Percentiles rank a stretch among this genome's conserved stretches.
Evolutionary conservation across 768 basidiomycete species (phyloP).

Genomic region (Russula earlei): DNA sequence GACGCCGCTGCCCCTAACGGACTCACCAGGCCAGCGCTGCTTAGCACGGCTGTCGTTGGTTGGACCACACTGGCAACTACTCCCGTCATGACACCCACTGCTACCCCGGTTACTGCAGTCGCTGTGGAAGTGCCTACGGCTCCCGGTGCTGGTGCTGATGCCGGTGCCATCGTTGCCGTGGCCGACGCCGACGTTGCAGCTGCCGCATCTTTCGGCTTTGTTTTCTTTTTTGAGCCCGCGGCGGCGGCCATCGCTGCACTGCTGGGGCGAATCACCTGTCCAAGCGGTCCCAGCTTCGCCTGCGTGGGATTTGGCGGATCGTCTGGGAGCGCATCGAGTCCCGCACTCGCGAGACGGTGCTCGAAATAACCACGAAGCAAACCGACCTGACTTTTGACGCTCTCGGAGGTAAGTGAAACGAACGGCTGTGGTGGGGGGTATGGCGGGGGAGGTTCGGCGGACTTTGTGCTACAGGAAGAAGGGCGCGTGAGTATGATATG

Average conservation of each 20-base stretch:
- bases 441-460: conserved; percentile 67
- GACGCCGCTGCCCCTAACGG: not conserved
- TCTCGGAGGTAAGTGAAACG: conserved; percentile 54
- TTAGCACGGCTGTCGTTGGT: not conserved
- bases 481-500: not conserved
- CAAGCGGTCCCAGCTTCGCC: conserved; percentile 69
- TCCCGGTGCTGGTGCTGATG: not conserved
- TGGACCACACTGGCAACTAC: not conserved
- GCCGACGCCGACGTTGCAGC: not conserved
- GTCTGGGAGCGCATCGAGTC: conserved; percentile 44
- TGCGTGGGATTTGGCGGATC: conserved; percentile 50
- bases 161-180: not conserved
- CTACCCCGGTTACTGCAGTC: not conserved
- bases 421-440: conserved; percentile 83
- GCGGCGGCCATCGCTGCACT: conserved; percentile 32
- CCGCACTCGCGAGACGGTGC: conserved; percentile 35
- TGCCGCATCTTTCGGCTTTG: conserved; percentile 24
- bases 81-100: not conserved
- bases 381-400: conserved; percentile 74
- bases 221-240: conserved; percentile 55
- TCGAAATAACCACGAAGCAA: conserved; percentile 73
- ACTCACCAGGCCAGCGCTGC: not conserved
- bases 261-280: conserved; percentile 55
- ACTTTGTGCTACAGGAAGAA: conserved; percentile 39
- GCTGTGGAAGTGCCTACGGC: not conserved